Evolutionary conservation across 129 eudicot species (phyloP).

Genomic region (Mikania micrantha): DNA sequence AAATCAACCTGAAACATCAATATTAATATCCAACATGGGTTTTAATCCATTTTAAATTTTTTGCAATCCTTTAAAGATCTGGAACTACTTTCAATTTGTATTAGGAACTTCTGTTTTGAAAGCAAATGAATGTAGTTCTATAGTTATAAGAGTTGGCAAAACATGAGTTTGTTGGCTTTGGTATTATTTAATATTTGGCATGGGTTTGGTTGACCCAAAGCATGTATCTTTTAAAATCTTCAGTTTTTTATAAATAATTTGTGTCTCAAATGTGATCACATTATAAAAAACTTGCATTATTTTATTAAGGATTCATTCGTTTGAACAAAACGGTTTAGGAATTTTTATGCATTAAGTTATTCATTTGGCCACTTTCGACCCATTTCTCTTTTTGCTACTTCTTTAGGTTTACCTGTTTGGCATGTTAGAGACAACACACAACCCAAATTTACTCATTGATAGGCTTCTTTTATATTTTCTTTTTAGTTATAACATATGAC

Average conservation of each 20-base stretch:
- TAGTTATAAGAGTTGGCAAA: neutral
- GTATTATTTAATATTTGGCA: neutral
- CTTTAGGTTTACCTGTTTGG: neutral
- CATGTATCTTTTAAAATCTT: neutral
- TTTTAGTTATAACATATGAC: slow-evolving; percentile 7
- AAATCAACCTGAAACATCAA: too few species aligned
- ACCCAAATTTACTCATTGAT: neutral
- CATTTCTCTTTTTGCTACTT: neutral
- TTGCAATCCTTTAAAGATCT: neutral
- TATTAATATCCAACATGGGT: too few species aligned
- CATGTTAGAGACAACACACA: neutral
- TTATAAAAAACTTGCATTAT: neutral
- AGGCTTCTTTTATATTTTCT: neutral
- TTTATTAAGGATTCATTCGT: neutral
- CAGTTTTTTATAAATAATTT: neutral
- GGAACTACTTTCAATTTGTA: neutral
- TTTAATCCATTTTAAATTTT: slow-evolving; percentile 2
- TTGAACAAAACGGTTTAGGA: neutral
- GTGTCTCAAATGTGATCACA: neutral
- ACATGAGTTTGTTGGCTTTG: neutral
- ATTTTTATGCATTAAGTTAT: neutral
- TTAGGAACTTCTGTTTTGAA: neutral
- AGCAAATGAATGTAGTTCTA: neutral
- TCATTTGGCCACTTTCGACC: neutral
- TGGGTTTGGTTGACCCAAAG: neutral